A percentile compares a stretch with the other conserved stretches of the same genome.
These are phyloP conservation scores for Wickerhamiella alocasiicola DNA, from an alignment of 805 yeast species.

Conservation along the genomic window DNA sequence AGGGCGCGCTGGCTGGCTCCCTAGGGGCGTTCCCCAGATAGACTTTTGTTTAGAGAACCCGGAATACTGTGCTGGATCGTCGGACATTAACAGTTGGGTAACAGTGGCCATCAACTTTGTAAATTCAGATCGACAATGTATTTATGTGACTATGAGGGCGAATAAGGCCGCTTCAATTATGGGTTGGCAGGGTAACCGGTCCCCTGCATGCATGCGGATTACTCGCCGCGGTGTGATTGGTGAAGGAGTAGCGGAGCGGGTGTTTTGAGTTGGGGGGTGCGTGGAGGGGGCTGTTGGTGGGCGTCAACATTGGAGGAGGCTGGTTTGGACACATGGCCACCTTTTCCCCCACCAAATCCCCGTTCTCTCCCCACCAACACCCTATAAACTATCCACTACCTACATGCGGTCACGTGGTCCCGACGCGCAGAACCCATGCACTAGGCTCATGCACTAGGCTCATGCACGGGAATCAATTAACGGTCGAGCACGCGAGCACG, in stretches of 20 bases:
- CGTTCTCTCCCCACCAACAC: no score
- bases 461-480: no score
- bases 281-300: no score
- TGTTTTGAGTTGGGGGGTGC: no score
- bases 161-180: neutral
- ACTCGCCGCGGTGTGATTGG: neutral
- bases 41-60: constrained; percentile 7
- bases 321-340: no score
- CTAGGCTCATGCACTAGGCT: no score
- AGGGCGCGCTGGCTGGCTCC: neutral
- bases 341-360: no score
- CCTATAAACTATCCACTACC: no score
- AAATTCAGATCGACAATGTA: neutral
- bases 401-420: no score
- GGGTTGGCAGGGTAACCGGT: neutral
- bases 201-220: neutral
- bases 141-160: constrained; percentile 1
- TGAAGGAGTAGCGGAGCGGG: neutral
- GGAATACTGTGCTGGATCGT: constrained; percentile 7
- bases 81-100: constrained; percentile 8
- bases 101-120: constrained; percentile 7
- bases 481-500: no score
- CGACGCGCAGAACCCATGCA: no score
- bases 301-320: no score
- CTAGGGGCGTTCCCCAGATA: constrained; percentile 8